Evolutionary conservation across 2,329 filamentous ascomycete species (phyloP), one percentile per base, ranked within the genome.

Genomic region (Moelleriella libera): DNA sequence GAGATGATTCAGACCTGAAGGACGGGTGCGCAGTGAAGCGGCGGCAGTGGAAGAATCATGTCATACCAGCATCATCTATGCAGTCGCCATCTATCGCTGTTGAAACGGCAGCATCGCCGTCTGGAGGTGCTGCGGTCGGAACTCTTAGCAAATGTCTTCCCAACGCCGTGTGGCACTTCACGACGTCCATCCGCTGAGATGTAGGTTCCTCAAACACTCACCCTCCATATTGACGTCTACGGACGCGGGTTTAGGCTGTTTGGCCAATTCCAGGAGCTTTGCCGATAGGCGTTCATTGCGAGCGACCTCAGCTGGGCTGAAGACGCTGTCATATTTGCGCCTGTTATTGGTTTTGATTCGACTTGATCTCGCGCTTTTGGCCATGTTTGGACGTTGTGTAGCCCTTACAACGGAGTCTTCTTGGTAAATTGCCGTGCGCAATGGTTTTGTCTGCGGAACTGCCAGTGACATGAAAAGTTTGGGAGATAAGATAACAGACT

Each of bases 291-390:
- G 82, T 65, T 89, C 83, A 47, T 82, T 83, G 56, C 90, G 79
- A 43, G 85, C 88, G 57, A 75, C 70, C 63, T 90, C 87, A 48
- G 82, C 80, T 12, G 90, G 90, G 1, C 83, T 86, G 66, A 94
- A 96, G 54, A 96, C 83, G 54, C 79, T 80, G 54, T 78, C 72
- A 65, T 89, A 89, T 54, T 95, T 75, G 57, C 78, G 82, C 56
- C 78, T 75, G 69, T 88, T 88, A 71, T 96, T 96, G 59, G 75
- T 74, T 71, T 96, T 96, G 58, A 74, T 80, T 54, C 77, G 72
- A 62, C 83, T 94, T 54, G 89, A 78, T 63, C 90, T 77, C 51
- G 85, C 72, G 62, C 86, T 85, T 65, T 94, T 96, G 29, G 89
- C 90, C 90, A 96, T 97, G 57, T 48, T 75, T 46, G 30, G 32